Percentiles rank a stretch among this genome's conserved stretches.
These are phyloP conservation scores for Monosporascus sp. DNA, from an alignment of 2,329 filamentous ascomycete species.

Conservation along the genomic window DNA sequence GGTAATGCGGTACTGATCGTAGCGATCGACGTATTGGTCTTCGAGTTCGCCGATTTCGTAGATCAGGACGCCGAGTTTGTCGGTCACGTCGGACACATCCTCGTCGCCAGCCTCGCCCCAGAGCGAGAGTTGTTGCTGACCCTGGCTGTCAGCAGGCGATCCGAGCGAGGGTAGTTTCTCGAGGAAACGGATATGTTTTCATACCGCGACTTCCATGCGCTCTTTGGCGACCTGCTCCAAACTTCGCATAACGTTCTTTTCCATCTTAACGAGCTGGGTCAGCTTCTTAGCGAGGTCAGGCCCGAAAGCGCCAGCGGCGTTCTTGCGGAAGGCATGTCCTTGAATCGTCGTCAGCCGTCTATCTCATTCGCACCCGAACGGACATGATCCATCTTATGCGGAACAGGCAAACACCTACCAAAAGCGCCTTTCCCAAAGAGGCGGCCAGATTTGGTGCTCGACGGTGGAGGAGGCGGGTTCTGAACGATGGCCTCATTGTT, in stretches of 20 bases:
- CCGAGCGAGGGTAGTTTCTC: not conserved
- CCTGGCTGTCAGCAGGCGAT: constrained; percentile 6
- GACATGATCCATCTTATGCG: not conserved
- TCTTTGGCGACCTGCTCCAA: constrained; percentile 92
- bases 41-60: constrained; percentile 98
- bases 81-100: constrained; percentile 96
- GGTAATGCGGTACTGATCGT: constrained; percentile 98
- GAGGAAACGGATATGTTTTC: constrained; percentile 29
- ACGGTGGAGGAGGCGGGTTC: constrained; percentile 89
- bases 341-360: constrained; percentile 14
- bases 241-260: constrained; percentile 99
- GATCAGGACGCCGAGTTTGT: constrained; percentile 95
- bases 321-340: constrained; percentile 66
- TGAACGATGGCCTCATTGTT: constrained; percentile 35
- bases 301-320: constrained; percentile 70
- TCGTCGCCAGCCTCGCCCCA: constrained; percentile 97
- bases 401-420: constrained; percentile 52
- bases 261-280: constrained; percentile 98
- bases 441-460: constrained; percentile 83
- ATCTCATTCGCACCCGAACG: not conserved
- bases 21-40: constrained; percentile 96
- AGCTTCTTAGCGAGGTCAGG: constrained; percentile 96
- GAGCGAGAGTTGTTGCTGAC: constrained; percentile 93
- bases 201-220: constrained; percentile 96
- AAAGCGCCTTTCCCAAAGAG: constrained; percentile 83